Base-by-base conservation (phyloP, 306 rosid species). In the Lablab purpureus region DNA sequence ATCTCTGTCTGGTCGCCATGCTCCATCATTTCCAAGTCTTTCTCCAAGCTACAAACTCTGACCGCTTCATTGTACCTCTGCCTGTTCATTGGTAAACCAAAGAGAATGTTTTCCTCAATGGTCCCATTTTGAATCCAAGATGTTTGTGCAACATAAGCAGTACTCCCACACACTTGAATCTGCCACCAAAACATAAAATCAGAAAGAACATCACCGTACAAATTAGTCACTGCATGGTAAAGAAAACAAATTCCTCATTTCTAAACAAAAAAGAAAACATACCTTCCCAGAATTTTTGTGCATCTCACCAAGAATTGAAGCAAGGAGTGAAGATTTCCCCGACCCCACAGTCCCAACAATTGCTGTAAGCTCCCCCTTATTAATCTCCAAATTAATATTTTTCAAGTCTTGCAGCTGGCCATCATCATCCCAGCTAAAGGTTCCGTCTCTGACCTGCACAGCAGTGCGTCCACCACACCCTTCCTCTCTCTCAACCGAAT, bases 81-180 rank as follows among this genome's bases (percentile, higher is more conserved):
- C 74, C 89, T 81, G 84, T 92, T 85, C 94, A 95, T 86, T 67
- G 97, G 90, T 86, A 77, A 80, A 64, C 97, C 97, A 80, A 87
- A 95, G 19, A 91, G 75, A 84, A 95, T 90, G 85, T 95, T 95
- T 22, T 95, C 99, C 79, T 95, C 85, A 52, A 95, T 93, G 15
- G 99, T 95, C 62, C 98, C 99, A 78, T 87, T 95, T 79, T 95
- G 99, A 78, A 95, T 95, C 99, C 99, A 95, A 76, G 99, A 89
- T 49, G 99, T 93, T 82, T 95, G 99, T 55, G 99, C 96, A 36
- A 95, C 99, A 76, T 92, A 95, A 1, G 99, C 98, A 10, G 89
- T 89, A 68, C 49, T 91, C 76, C 99, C 99, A 63, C 96, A 91
- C 75, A 95, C 97, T 74, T 84, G 85, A 51, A 95, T 90, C 99